A percentile compares a stretch with the other conserved stretches of the same genome.
These are phyloP conservation scores for Ramalina peruviana DNA, from an alignment of 495 filamentous ascomycete species.

Conservation along the genomic window DNA sequence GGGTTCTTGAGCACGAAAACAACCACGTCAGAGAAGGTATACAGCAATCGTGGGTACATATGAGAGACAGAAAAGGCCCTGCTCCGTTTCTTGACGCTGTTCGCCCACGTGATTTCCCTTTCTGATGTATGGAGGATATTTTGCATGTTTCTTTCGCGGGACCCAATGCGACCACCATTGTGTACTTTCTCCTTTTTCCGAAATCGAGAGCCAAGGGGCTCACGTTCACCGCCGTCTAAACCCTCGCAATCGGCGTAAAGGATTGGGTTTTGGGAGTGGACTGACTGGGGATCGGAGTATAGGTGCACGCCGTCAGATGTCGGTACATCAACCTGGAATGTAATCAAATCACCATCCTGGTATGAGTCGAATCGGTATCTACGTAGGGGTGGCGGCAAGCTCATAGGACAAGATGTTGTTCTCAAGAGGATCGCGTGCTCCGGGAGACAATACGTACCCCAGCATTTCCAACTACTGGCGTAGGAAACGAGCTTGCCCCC, in stretches of 20 bases:
- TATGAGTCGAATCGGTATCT: too few relatives aligned
- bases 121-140: slow-evolving; percentile 2
- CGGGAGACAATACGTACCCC: slow-evolving; percentile 14
- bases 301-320: slow-evolving; percentile 53
- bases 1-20: slow-evolving; percentile 37
- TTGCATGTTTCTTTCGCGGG: slow-evolving; percentile 1
- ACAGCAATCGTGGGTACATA: slow-evolving; percentile 23
- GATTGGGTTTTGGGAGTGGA: slow-evolving; percentile 27
- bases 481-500: neutral
- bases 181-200: slow-evolving; percentile 1
- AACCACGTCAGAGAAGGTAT: slow-evolving; percentile 39
- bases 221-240: slow-evolving; percentile 17
- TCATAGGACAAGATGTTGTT: too few relatives aligned
- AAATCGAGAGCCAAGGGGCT: slow-evolving; percentile 12
- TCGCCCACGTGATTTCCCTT: slow-evolving; percentile 5
- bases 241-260: slow-evolving; percentile 36
- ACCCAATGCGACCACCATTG: neutral
- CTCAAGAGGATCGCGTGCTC: too few relatives aligned
- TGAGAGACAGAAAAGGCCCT: slow-evolving; percentile 18
- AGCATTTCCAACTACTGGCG: slow-evolving; percentile 24
- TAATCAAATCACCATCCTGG: too few relatives aligned
- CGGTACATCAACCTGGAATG: slow-evolving; percentile 25
- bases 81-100: slow-evolving; percentile 1
- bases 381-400: too few relatives aligned
- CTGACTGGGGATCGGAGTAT: slow-evolving; percentile 43